Evolutionary conservation across 352 stramenopile species (phyloP).

Genomic region (Phytopythium oedochilum): DNA sequence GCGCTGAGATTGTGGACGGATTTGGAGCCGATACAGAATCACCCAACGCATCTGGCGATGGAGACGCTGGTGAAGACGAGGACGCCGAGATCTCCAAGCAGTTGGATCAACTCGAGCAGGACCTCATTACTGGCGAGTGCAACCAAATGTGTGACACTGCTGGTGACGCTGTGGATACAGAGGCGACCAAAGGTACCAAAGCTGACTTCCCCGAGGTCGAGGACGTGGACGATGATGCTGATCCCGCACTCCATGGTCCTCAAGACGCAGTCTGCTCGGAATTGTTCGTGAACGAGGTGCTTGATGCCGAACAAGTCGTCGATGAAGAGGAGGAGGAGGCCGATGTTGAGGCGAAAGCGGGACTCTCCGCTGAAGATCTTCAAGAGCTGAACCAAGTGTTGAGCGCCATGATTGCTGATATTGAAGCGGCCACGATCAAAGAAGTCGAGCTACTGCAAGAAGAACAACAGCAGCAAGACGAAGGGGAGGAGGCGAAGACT

Average conservation of each 20-base stretch:
- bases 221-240: neutral
- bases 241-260: neutral
- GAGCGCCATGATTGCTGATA: neutral
- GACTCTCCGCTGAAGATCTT: neutral
- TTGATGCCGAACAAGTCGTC: neutral
- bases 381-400: neutral
- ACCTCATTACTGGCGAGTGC: slow-evolving; percentile 5
- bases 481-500: neutral
- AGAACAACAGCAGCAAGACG: too few species aligned
- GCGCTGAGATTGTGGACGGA: slow-evolving; percentile 7
- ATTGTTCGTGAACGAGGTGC: neutral
- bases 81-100: neutral
- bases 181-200: slow-evolving; percentile 18
- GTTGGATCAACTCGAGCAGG: slow-evolving; percentile 6
- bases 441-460: neutral
- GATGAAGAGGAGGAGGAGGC: neutral
- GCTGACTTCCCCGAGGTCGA: slow-evolving; percentile 3
- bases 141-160: slow-evolving; percentile 6
- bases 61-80: slow-evolving; percentile 1
- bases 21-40: neutral
- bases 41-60: slow-evolving; percentile 3
- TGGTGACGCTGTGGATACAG: slow-evolving; percentile 24
- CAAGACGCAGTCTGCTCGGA: neutral
- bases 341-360: neutral
- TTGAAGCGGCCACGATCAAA: neutral